A percentile compares a stretch with the other conserved stretches of the same genome.
Conservation (phyloP, 2,329 filamentous ascomycete genomes). For the Colletotrichum magnum region DNA sequence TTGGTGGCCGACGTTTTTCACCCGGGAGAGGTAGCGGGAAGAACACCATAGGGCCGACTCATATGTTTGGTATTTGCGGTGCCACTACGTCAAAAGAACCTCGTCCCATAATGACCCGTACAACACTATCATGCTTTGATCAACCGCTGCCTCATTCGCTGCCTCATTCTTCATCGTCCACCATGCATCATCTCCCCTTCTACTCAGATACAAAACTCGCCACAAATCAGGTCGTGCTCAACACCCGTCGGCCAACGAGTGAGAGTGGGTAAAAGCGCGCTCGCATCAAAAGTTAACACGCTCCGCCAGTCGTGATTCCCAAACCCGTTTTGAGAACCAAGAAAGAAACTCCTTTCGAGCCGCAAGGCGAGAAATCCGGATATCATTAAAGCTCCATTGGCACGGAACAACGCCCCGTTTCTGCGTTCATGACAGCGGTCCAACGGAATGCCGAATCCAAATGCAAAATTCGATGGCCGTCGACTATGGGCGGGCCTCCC, state of each 20-base stretch:
- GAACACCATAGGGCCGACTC: slow-evolving; percentile 12
- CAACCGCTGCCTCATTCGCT: not conserved
- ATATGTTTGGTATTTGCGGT: slow-evolving; percentile 27
- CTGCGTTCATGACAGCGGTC: slow-evolving; percentile 18
- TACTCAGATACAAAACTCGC: slow-evolving; percentile 20
- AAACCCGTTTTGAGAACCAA: slow-evolving; percentile 34
- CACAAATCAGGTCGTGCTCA: slow-evolving; percentile 27
- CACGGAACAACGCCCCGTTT: slow-evolving; percentile 18
- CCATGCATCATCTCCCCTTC: slow-evolving; percentile 2
- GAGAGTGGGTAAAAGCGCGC: slow-evolving; percentile 21
- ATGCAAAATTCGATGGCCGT: slow-evolving; percentile 23
- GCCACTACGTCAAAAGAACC: slow-evolving; percentile 17
- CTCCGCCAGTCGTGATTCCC: slow-evolving; percentile 24
- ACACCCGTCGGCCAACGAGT: slow-evolving; percentile 22
- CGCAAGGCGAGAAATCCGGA: slow-evolving; percentile 38
- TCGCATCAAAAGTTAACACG: slow-evolving; percentile 27
- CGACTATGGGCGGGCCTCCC: not conserved
- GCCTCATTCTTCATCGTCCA: slow-evolving; percentile 25
- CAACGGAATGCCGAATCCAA: slow-evolving; percentile 30
- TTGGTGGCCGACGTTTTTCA: slow-evolving; percentile 5
- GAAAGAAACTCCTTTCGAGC: slow-evolving; percentile 35
- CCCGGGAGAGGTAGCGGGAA: too few relatives aligned
- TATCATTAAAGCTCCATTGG: slow-evolving; percentile 41
- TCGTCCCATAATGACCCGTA: slow-evolving; percentile 1
- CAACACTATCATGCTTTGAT: slow-evolving; percentile 10